Evolutionary conservation across 2,329 filamentous ascomycete genomes (phyloP), one percentile per base, ranked within the genome.

Genomic region (Apiospora rasikravindrae): DNA sequence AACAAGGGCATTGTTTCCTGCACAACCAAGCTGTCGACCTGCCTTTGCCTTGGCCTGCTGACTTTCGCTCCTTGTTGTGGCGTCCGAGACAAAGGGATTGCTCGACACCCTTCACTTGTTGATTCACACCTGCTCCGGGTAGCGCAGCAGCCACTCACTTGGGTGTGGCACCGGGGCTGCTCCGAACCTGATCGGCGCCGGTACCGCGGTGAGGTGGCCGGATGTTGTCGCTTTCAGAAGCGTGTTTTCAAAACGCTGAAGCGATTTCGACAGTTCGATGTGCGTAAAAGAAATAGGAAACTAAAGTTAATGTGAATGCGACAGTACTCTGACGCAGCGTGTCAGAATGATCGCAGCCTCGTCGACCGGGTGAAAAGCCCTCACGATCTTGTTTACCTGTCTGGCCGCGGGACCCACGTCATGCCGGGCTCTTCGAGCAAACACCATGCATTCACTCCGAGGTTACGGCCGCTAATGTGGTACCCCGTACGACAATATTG

Each of bases 281-380:
- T 13, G n/a, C 8, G n/a, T 13, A 14, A 24, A 26, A 6, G 24
- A 26, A 6, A 24, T n/a, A 24, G 3, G 49, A 26, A 51, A 26
- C 2, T 14, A 33, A 22, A 22, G 11, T 10, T 2, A 10, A 61
- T 4, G 11, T 26, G 11, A 22, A 6, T 45, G 14, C 44, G 16
- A 7, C 1, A 2, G 4, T 2, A 10, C 26, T 22, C 6, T 3
- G 16, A 7, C 6, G 16, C 14, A 0, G 14, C 1, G 10, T 13
- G 14, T 2, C 26, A 19, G 16, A 22, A 61, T 33, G 26, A 22
- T 22, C 5, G 16, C 53, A 61, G 8, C 0, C 6, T 33, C 3
- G 10, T 33, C 24, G 11, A 4, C n/a, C 26, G 14, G 13, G 24
- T 2, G 29, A 64, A 40, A n/a, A 7, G 44, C 44, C 42, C 14